Evolutionary conservation across 768 basidiomycete genomes (phyloP), one percentile per base, ranked within the genome.

Genomic region (Filobasidium wieringae): DNA sequence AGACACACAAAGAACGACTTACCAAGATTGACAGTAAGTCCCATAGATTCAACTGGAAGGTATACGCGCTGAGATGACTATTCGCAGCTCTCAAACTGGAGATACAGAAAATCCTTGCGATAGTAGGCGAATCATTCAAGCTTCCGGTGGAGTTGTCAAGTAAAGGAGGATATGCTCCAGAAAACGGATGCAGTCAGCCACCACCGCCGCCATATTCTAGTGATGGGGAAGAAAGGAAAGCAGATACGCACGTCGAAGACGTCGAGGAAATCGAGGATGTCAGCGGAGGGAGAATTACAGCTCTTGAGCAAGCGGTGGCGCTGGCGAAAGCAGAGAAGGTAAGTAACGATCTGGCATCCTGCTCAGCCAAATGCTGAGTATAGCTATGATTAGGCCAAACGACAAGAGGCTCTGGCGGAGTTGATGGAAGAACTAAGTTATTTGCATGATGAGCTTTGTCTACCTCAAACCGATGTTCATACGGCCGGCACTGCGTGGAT

Each of bases 371-470:
- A 27, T 11, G 11, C 24, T 26, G 15, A 29, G 22, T 51, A 52
- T 40, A 22, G 2, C 2, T n/a, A 1, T 37, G 11, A 7, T 5
- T 15, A 59, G 58, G 39, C 34, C 2, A 17, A 41, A 26, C 40
- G 53, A 19, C 33, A 40, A 1, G 43, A 53, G 31, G 41, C 49
- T 12, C 45, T 72, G 3, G 64, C 68, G 33, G 49, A 52, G 4
- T 27, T 66, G 14, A 70, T 63, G 36, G 32, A 62, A 14, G 63
- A 67, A 9, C 59, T 61, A 8, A 37, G 47, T 4, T 61, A 49
- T 36, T 30, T 61, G 22, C 60, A 61, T 22, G 27, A 45, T 32
- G 60, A 61, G 29, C 60, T 61, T 34, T 40, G 51, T 26, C 50
- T 61, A 7, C 45, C 2, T 17, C 24, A 1, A 47, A 27, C 22